Evolutionary conservation across 2,329 filamentous ascomycete species (phyloP).

Genomic region (Curvularia hawaiiensis): DNA sequence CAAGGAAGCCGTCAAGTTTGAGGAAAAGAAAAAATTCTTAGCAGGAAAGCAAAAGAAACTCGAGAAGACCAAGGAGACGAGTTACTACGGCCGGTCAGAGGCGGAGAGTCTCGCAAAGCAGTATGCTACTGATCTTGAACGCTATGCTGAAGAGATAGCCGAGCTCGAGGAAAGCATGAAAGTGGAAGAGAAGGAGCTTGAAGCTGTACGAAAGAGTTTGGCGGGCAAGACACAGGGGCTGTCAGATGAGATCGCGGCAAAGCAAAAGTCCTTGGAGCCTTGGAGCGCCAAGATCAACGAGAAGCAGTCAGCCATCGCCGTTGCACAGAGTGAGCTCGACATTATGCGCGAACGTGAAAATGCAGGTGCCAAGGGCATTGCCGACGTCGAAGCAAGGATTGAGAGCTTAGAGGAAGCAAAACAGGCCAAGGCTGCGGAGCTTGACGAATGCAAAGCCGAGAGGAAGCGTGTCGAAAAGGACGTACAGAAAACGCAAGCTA

Average conservation of each 20-base stretch:
- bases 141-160: conserved; percentile 73
- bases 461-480: conserved; percentile 77
- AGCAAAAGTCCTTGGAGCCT: conserved; percentile 92
- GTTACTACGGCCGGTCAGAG: conserved; percentile 74
- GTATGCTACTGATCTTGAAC: conserved; percentile 77
- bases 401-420: conserved; percentile 73
- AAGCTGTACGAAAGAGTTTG: conserved; percentile 80
- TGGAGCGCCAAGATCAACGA: conserved; percentile 98
- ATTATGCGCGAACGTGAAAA: conserved; percentile 91
- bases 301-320: conserved; percentile 90
- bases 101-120: conserved; percentile 79
- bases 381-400: conserved; percentile 84
- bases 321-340: conserved; percentile 91
- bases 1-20: conserved; percentile 95
- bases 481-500: conserved; percentile 70
- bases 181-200: conserved; percentile 79
- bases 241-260: conserved; percentile 87
- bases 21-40: conserved; percentile 96
- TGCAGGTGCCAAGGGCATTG: conserved; percentile 80
- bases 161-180: conserved; percentile 77
- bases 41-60: conserved; percentile 91
- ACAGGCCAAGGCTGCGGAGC: conserved; percentile 71
- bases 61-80: conserved; percentile 81
- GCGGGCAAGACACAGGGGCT: conserved; percentile 96
- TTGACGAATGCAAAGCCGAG: conserved; percentile 76